Conservation (phyloP, 2,329 filamentous ascomycete species). For the Fusarium robinianum region DNA sequence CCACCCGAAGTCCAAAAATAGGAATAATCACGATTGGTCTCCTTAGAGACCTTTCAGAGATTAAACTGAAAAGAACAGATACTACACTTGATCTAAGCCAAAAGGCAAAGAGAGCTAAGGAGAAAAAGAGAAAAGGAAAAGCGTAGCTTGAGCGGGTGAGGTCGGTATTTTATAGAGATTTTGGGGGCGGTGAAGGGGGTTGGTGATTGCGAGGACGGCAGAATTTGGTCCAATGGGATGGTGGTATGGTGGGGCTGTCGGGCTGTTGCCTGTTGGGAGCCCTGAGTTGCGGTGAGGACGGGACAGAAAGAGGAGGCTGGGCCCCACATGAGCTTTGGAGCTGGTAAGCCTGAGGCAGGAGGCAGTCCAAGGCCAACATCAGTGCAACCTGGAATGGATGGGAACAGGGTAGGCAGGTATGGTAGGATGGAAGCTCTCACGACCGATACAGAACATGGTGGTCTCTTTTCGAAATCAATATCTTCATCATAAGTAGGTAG, state of each 20-base stretch:
- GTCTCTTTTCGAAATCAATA: too few relatives aligned
- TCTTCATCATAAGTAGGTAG: too few relatives aligned
- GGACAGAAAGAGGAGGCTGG: too few relatives aligned
- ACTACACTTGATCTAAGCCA: conserved; percentile 92
- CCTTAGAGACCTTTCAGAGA: conserved; percentile 82
- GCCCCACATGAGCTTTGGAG: not conserved
- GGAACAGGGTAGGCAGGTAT: too few relatives aligned
- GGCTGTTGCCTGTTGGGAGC: not conserved
- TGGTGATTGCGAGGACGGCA: conserved; percentile 23
- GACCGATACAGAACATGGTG: too few relatives aligned
- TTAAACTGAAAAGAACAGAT: conserved; percentile 98
- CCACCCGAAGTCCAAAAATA: conserved; percentile 55
- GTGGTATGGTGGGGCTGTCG: not conserved
- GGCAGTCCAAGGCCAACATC: too few relatives aligned
- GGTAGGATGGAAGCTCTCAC: too few relatives aligned
- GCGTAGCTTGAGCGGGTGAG: conserved; percentile 15
- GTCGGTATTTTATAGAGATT: conserved; percentile 35
- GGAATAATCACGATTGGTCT: conserved; percentile 77
- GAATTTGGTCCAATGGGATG: conserved; percentile 21
- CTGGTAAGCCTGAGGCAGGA: too few relatives aligned
- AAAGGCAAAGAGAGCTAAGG: conserved; percentile 54
- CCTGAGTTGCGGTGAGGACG: too few relatives aligned
- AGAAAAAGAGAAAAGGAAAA: conserved; percentile 40
- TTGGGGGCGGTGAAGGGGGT: conserved; percentile 23
- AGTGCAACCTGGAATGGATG: too few relatives aligned